A percentile compares a stretch with the other conserved stretches of the same genome.
phyloP scores from a whole-genome alignment of 2,329 filamentous ascomycete genomes.

The Drechslerella coelobrocha region DNA sequence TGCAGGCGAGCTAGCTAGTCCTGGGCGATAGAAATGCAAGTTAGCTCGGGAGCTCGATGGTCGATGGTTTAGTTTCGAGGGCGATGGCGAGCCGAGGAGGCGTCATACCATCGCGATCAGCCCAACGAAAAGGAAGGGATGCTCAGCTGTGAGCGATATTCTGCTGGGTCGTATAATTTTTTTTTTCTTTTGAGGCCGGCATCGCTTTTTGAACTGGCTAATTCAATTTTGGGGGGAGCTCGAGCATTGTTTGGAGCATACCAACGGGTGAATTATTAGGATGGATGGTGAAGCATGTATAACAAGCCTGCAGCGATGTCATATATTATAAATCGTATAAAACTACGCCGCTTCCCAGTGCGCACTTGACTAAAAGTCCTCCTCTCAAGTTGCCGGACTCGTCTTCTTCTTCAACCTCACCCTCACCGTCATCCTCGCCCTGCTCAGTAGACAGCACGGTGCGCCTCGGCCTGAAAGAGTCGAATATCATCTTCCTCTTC shows the following conservation, averaged over 20 bases:
- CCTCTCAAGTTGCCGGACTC: neutral
- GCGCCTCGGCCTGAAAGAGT: conserved; percentile 31
- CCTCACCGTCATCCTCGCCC: neutral
- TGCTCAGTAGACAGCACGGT: neutral
- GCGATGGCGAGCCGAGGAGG: conserved; percentile 6
- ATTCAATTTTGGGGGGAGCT: conserved; percentile 1
- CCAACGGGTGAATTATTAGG: neutral
- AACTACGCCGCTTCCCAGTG: neutral
- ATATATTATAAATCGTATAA: neutral
- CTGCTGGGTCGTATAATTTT: conserved; percentile 9
- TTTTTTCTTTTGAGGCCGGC: conserved; percentile 20
- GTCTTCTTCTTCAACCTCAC: neutral
- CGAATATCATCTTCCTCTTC: conserved; percentile 48
- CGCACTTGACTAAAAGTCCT: neutral
- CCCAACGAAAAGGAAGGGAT: conserved; percentile 45
- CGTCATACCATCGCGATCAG: conserved; percentile 51
- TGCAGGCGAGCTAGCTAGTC: neutral
- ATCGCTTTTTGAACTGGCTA: conserved; percentile 2
- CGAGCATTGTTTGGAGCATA: conserved; percentile 36
- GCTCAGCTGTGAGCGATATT: conserved; percentile 50
- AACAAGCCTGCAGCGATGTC: neutral
- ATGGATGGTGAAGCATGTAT: conserved; percentile 1
- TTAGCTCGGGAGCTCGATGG: conserved; percentile 1
- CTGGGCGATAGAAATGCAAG: neutral
- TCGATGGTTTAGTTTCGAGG: neutral